These are phyloP conservation scores for Trametes gibbosa DNA, from an alignment of 768 basidiomycete genomes.

Conservation along the genomic window DNA sequence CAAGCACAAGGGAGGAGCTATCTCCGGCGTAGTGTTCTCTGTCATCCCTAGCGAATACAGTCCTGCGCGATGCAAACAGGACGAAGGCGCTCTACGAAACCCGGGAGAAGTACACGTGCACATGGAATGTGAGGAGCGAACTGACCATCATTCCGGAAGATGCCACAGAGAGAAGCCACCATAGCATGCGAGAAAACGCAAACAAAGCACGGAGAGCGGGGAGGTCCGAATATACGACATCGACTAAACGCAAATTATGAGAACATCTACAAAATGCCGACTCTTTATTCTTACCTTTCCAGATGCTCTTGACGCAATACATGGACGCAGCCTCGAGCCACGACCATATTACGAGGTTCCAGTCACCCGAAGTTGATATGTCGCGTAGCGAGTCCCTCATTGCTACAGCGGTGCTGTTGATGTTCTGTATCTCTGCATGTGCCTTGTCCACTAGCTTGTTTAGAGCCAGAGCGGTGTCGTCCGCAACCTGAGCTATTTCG, in stretches of 20 bases:
- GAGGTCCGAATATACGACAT: slow-evolving; percentile 30
- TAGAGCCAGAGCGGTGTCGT: slow-evolving; percentile 36
- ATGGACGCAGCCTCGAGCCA: slow-evolving; percentile 16
- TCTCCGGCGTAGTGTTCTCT: neutral
- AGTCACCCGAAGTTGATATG: neutral
- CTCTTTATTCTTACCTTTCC: slow-evolving; percentile 16
- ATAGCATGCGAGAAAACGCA: slow-evolving; percentile 16
- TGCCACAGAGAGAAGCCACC: slow-evolving; percentile 27
- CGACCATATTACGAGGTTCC: neutral
- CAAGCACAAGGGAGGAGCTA: neutral
- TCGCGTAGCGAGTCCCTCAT: slow-evolving; percentile 32
- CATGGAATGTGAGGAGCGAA: neutral
- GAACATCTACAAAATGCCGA: too few relatives aligned
- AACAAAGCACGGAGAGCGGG: slow-evolving; percentile 29
- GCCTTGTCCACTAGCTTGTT: slow-evolving; percentile 38
- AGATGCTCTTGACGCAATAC: slow-evolving; percentile 18
- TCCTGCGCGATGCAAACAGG: slow-evolving; percentile 33
- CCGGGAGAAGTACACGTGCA: slow-evolving; percentile 15
- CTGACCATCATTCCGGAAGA: slow-evolving; percentile 44
- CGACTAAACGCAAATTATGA: slow-evolving; percentile 24
- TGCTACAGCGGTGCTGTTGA: slow-evolving; percentile 43
- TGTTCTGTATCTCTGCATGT: slow-evolving; percentile 42
- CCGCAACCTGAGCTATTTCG: slow-evolving; percentile 35
- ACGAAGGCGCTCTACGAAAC: slow-evolving; percentile 35
- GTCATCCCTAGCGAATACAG: slow-evolving; percentile 11